Conservation (phyloP, 1,284 basidiomycete genomes). For the Cerrena zonata region DNA sequence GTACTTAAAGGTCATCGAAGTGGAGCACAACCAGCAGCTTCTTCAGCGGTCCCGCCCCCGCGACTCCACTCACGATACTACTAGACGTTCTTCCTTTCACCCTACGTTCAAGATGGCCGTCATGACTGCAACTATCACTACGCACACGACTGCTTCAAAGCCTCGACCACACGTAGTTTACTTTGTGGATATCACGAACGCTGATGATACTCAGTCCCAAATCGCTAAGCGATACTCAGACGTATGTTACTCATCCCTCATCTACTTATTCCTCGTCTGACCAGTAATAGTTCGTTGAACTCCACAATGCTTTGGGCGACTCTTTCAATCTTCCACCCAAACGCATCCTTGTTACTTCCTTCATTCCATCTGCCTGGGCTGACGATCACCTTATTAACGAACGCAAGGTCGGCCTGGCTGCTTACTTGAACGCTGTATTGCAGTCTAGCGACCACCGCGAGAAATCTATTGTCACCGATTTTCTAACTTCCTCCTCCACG, state of each 20-base stretch:
- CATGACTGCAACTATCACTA: conserved; percentile 27
- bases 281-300: conserved; percentile 36
- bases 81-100: background rate
- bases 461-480: conserved; percentile 30
- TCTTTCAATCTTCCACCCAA: conserved; percentile 43
- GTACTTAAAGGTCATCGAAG: too few species aligned
- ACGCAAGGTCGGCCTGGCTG: conserved; percentile 42
- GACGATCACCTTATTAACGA: conserved; percentile 48
- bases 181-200: conserved; percentile 31
- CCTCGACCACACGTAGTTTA: conserved; percentile 50
- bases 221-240: conserved; percentile 47
- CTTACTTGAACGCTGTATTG: conserved; percentile 38
- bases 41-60: background rate
- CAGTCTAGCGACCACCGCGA: conserved; percentile 29
- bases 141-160: conserved; percentile 45
- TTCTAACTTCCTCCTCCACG: conserved; percentile 31
- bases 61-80: background rate
- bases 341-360: conserved; percentile 40
- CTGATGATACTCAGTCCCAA: conserved; percentile 29
- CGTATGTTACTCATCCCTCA: conserved; percentile 24
- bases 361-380: conserved; percentile 48
- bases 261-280: background rate
- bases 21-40: too few species aligned
- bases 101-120: conserved; percentile 14
- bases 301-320: conserved; percentile 34